Evolutionary conservation across 163 green algal genomes (phyloP), one percentile per base, ranked within the genome.

Genomic region (Coccomyxa subellipsoidea): DNA sequence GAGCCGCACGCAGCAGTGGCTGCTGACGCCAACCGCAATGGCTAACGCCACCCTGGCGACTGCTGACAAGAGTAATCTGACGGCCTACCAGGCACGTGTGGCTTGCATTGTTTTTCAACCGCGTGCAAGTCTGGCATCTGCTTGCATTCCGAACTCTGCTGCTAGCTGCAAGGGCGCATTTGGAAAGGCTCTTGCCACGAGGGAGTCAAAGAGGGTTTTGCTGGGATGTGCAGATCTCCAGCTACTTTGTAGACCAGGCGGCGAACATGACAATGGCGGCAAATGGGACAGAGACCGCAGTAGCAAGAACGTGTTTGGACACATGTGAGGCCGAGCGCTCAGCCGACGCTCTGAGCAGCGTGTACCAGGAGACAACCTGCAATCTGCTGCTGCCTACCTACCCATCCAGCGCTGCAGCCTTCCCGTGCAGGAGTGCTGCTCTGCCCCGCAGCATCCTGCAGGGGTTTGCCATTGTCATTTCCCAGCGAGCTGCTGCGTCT

Each of bases 351-450:
- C 27, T 73, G 66, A 32, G 29, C 29, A 36, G 18, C 66, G 27
- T 23, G 21, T 73, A 73, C 4, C 27, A 73, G 32, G 18, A 73
- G 27, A 73, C 66, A 4, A 73, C 66, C 66, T 73, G 66, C 66
- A 73, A 73, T 23, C 29, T 36, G 29, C n/a, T 73, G 1, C 8
- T 73, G 66, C 66, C 66, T 8, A 73, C 66, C 21, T 73, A 73
- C 66, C 21, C 66, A 18, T 73, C 66, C 66, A 73, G 66, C 66
- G 66, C 66, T 36, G n/a, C 66, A 73, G 66, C 66, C 29, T 73
- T 73, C n/a, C 66, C 66, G 21, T 73, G 66, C 66, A 73, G 66
- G 2, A 73, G 8, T 34, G 66, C 66, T 73, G 47, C 23, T 6
- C 47, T 73, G 66, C 66, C 66, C 27, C 66, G n/a, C 66, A 73